Percentiles rank a stretch among this genome's conserved stretches.
Conservation (phyloP, 2,329 filamentous ascomycete genomes). For the Trichoderma sp. region DNA sequence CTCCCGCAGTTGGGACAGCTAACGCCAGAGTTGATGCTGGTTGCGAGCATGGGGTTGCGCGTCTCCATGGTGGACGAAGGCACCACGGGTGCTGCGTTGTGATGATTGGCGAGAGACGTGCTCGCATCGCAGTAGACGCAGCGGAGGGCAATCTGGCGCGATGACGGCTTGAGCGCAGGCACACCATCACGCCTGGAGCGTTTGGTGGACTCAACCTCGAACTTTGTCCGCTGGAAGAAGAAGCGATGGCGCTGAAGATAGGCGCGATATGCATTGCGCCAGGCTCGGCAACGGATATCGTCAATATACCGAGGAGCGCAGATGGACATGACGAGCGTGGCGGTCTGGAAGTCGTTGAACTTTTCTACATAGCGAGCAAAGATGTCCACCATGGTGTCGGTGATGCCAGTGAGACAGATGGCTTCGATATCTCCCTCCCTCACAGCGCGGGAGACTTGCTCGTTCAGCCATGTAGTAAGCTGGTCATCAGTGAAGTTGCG, state of each 20-base stretch:
- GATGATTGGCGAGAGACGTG: slow-evolving; percentile 50
- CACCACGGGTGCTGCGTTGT: slow-evolving; percentile 26
- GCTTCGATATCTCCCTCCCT: slow-evolving; percentile 73
- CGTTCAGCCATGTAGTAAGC: slow-evolving; percentile 67
- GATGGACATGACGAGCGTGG: slow-evolving; percentile 72
- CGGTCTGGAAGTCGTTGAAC: slow-evolving; percentile 77
- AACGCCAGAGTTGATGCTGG: slow-evolving; percentile 60
- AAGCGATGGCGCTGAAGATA: slow-evolving; percentile 72
- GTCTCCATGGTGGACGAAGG: slow-evolving; percentile 36
- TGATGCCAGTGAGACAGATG: slow-evolving; percentile 75
- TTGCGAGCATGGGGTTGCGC: slow-evolving; percentile 59
- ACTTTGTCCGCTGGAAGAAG: slow-evolving; percentile 74
- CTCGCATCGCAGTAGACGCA: slow-evolving; percentile 75
- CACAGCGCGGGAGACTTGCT: slow-evolving; percentile 62
- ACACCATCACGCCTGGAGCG: slow-evolving; percentile 64
- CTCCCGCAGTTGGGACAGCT: slow-evolving; percentile 68
- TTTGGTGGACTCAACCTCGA: slow-evolving; percentile 74
- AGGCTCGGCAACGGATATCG: slow-evolving; percentile 72
- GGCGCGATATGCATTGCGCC: slow-evolving; percentile 71
- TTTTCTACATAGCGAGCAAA: slow-evolving; percentile 74
- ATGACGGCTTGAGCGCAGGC: slow-evolving; percentile 64
- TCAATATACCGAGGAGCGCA: slow-evolving; percentile 75
- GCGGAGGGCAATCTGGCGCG: slow-evolving; percentile 70
- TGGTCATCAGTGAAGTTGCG: slow-evolving; percentile 63
- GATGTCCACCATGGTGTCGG: slow-evolving; percentile 70